Percentiles rank a stretch among this genome's conserved stretches.
Conservation (phyloP, 805 yeast genomes). For the Ogataea henricii region DNA sequence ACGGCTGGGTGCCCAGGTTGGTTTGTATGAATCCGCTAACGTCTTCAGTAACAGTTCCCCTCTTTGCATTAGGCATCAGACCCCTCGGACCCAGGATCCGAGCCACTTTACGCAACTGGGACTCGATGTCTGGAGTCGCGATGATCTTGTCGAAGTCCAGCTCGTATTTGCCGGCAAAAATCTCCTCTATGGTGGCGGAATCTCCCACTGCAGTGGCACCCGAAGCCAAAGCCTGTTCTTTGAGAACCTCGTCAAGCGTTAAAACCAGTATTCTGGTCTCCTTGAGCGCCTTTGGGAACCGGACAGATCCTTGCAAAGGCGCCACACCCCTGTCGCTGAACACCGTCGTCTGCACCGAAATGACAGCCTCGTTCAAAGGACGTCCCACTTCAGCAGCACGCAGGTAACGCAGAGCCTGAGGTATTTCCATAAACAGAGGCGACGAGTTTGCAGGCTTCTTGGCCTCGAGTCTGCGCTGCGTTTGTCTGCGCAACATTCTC, state of each 20-base stretch:
- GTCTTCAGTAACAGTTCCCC: constrained; percentile 81
- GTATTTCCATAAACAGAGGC: constrained; percentile 72
- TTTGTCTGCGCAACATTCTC: constrained; percentile 28
- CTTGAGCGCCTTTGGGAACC: constrained; percentile 72
- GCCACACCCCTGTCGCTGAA: constrained; percentile 77
- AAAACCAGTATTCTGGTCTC: constrained; percentile 68
- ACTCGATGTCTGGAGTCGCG: constrained; percentile 80
- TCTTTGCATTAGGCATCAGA: constrained; percentile 82
- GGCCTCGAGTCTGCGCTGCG: constrained; percentile 36
- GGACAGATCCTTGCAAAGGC: constrained; percentile 69
- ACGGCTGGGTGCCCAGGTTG: constrained; percentile 69
- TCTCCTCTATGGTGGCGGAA: constrained; percentile 61
- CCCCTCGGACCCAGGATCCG: constrained; percentile 85
- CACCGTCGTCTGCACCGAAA: constrained; percentile 64
- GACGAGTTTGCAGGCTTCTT: constrained; percentile 44
- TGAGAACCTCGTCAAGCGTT: constrained; percentile 55
- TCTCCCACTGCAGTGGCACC: constrained; percentile 78
- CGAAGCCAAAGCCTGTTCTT: constrained; percentile 52
- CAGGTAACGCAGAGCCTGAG: constrained; percentile 72
- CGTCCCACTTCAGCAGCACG: constrained; percentile 93
- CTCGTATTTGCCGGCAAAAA: constrained; percentile 52
- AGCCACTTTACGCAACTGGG: constrained; percentile 68
- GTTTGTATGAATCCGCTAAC: constrained; percentile 52
- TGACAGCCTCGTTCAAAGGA: constrained; percentile 66
- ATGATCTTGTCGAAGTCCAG: constrained; percentile 72